These are phyloP conservation scores for Nemania sp. DNA, from an alignment of 2,329 filamentous ascomycete species.

Conservation along the genomic window DNA sequence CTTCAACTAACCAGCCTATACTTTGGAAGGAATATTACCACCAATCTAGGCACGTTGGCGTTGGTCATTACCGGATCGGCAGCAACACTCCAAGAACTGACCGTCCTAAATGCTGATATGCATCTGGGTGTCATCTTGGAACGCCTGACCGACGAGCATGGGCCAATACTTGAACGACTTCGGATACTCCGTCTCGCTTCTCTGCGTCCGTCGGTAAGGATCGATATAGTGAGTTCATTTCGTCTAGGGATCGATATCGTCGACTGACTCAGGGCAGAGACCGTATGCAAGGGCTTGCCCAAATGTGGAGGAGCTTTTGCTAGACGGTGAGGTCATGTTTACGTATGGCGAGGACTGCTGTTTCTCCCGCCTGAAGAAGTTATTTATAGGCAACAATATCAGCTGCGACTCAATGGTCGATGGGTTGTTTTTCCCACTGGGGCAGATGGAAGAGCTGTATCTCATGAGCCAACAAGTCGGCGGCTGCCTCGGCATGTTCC, in stretches of 20 bases:
- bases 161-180: constrained; percentile 24
- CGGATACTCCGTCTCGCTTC: constrained; percentile 28
- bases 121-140: too few species aligned
- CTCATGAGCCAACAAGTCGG: constrained; percentile 6
- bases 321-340: constrained; percentile 24
- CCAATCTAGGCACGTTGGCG: too few species aligned
- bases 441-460: constrained; percentile 19
- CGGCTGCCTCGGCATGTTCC: neutral
- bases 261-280: constrained; percentile 23
- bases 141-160: constrained; percentile 10
- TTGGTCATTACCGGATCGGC: constrained; percentile 24
- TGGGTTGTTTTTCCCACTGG: neutral
- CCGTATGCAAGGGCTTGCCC: constrained; percentile 26
- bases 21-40: too few species aligned
- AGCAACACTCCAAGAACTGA: constrained; percentile 31
- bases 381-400: constrained; percentile 11
- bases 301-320: constrained; percentile 34
- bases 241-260: neutral
- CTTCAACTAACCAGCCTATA: constrained; percentile 27
- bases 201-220: too few species aligned
- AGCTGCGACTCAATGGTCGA: neutral
- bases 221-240: constrained; percentile 28
- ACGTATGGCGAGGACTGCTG: constrained; percentile 8
- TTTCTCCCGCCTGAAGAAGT: constrained; percentile 24
- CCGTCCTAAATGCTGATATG: constrained; percentile 19